Conservation (phyloP, 31 red algal genomes). For the Endocladia muricata region DNA sequence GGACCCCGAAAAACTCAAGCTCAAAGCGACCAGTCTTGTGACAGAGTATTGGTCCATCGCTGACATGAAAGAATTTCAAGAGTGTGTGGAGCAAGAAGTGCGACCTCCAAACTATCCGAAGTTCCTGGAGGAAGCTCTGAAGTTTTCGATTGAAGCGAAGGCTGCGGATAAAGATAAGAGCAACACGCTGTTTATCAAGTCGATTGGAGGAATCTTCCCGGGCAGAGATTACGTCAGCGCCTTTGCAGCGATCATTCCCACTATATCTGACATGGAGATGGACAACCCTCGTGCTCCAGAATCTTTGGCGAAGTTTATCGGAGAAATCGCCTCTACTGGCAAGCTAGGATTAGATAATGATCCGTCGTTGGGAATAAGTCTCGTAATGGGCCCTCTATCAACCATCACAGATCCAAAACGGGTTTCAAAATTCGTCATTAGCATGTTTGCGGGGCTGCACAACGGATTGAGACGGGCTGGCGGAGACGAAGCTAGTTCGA, state of each 20-base stretch:
- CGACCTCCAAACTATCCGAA: slow-evolving; percentile 30
- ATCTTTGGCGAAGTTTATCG: slow-evolving; percentile 53
- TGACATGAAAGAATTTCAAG: slow-evolving; percentile 28
- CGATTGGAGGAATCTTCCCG: slow-evolving; percentile 19
- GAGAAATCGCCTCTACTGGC: slow-evolving; percentile 23
- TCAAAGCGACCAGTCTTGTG: slow-evolving; percentile 24
- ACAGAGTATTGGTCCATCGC: slow-evolving; percentile 43
- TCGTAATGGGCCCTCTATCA: slow-evolving; percentile 25
- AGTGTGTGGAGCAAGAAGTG: slow-evolving; percentile 60
- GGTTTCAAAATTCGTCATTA: slow-evolving; percentile 26
- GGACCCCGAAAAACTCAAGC: slow-evolving; percentile 33
- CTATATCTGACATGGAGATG: slow-evolving; percentile 66
- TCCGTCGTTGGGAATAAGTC: slow-evolving; percentile 25
- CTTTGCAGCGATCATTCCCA: slow-evolving; percentile 32
- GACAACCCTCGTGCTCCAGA: slow-evolving; percentile 59
- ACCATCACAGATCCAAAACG: slow-evolving; percentile 32
- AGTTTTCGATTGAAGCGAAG: slow-evolving; percentile 41
- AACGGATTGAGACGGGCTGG: slow-evolving; percentile 17
- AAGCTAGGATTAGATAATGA: slow-evolving; percentile 16
- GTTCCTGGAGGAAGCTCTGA: slow-evolving; percentile 58
- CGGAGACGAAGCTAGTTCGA: slow-evolving; percentile 21
- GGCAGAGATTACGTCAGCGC: slow-evolving; percentile 1
- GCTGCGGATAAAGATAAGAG: slow-evolving; percentile 25
- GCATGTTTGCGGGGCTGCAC: slow-evolving; percentile 26
- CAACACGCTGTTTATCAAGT: slow-evolving; percentile 26